These are phyloP conservation scores for Fusarium zealandicum DNA, from an alignment of 2,329 filamentous ascomycete species.

Conservation along the genomic window DNA sequence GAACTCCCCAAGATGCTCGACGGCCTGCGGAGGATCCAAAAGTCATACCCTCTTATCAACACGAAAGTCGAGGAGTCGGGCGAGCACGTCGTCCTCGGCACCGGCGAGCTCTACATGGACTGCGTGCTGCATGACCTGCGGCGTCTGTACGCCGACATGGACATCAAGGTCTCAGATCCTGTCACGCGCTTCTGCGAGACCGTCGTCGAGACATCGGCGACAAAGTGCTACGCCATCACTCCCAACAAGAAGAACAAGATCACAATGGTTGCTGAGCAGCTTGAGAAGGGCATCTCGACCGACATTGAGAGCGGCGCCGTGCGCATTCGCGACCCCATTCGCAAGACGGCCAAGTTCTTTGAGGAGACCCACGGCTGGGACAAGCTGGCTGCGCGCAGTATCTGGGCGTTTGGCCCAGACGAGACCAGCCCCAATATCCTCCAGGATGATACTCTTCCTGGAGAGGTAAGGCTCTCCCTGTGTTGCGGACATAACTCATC, in stretches of 20 bases:
- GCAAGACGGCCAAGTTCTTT: conserved; percentile 95
- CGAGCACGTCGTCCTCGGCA: conserved; percentile 93
- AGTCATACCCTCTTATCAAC: conserved; percentile 92
- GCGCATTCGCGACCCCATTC: conserved; percentile 89
- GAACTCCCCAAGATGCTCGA: conserved; percentile 99
- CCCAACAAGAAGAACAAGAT: conserved; percentile 99
- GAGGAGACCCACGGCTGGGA: conserved; percentile 98
- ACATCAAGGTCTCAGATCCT: conserved; percentile 97
- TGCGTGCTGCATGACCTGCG: conserved; percentile 96
- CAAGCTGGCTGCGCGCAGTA: conserved; percentile 88
- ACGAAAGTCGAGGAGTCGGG: conserved; percentile 99
- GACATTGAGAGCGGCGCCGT: conserved; percentile 93
- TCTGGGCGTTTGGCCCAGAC: conserved; percentile 98
- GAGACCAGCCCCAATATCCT: conserved; percentile 94
- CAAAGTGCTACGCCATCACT: conserved; percentile 96
- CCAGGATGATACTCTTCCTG: conserved; percentile 94
- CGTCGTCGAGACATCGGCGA: conserved; percentile 94
- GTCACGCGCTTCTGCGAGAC: conserved; percentile 98
- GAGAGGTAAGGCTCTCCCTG: conserved; percentile 65
- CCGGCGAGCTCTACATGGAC: conserved; percentile 99
- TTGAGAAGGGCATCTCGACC: conserved; percentile 92
- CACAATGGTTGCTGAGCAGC: conserved; percentile 95
- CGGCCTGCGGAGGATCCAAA: conserved; percentile 94
- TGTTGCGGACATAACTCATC: neutral
- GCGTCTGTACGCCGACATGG: conserved; percentile 96